phyloP scores from a whole-genome alignment of 306 rosid genomes.

The Cercis canadensis region DNA sequence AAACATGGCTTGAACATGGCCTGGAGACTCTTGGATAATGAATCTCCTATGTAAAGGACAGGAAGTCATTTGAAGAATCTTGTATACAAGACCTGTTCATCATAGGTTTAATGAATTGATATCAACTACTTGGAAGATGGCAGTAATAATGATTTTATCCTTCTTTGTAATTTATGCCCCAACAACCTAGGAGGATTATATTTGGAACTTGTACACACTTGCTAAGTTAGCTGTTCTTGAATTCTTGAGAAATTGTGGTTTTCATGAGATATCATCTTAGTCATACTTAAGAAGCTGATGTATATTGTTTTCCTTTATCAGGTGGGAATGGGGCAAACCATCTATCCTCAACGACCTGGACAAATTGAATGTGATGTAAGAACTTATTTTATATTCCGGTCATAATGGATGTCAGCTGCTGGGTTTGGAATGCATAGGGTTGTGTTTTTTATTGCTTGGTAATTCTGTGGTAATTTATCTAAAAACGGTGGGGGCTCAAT shows the following conservation, averaged over 20 bases:
- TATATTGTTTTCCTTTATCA: slow-evolving; percentile 55
- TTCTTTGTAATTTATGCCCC: too few species aligned
- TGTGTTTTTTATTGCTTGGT: slow-evolving; percentile 15
- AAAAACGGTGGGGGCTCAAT: slow-evolving; percentile 1
- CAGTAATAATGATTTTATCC: not conserved
- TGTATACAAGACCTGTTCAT: not conserved
- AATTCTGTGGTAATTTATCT: not conserved
- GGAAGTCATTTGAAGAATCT: not conserved
- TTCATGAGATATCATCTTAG: slow-evolving; percentile 32
- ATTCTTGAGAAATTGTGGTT: slow-evolving; percentile 10
- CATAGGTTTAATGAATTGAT: not conserved
- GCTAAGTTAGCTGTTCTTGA: not conserved
- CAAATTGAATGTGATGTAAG: slow-evolving; percentile 90
- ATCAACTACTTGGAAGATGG: not conserved
- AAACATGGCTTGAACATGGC: not conserved
- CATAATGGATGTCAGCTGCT: slow-evolving; percentile 2
- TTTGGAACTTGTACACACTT: not conserved
- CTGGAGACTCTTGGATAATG: not conserved
- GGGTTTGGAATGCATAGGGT: slow-evolving; percentile 17
- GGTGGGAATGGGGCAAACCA: slow-evolving; percentile 60
- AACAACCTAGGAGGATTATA: too few species aligned
- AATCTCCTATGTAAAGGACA: not conserved
- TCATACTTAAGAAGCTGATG: slow-evolving; percentile 32
- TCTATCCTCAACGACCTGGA: slow-evolving; percentile 92
- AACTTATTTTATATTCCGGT: slow-evolving; percentile 30